A percentile compares a stretch with the other conserved stretches of the same genome.
Evolutionary conservation across 768 basidiomycete species (phyloP).

Genomic region (Podaxis mareebaensis): DNA sequence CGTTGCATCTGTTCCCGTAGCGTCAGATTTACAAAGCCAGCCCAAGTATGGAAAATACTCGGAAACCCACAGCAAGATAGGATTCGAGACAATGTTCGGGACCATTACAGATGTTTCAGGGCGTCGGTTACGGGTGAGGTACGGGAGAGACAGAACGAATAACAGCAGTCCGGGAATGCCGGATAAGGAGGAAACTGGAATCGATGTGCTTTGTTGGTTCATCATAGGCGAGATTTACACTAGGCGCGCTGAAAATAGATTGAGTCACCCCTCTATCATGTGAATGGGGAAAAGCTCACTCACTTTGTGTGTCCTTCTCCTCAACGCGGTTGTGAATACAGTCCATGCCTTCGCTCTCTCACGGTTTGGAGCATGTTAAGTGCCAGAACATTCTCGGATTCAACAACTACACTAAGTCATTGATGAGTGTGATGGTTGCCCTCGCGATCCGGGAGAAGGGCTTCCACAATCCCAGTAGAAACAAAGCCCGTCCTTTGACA

Average conservation of each 20-base stretch:
- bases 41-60: no score
- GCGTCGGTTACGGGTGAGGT: no score
- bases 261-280: background rate
- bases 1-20: background rate
- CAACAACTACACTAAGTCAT: background rate
- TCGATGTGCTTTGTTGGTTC: no score
- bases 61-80: no score
- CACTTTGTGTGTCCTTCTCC: background rate
- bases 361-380: background rate
- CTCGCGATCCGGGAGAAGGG: background rate
- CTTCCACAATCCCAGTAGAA: conserved; percentile 6
- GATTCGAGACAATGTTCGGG: no score
- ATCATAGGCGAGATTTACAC: background rate
- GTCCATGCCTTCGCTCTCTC: background rate
- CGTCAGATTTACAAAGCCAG: no score
- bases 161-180: no score
- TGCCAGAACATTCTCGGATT: background rate
- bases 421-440: background rate
- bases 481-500: conserved; percentile 3
- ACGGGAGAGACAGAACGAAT: no score
- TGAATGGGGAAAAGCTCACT: background rate
- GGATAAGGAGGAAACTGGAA: no score
- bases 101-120: no score
- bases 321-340: background rate
- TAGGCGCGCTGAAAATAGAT: background rate